phyloP scores from a whole-genome alignment of 345 rosid genomes.

The rapeseed (Brassica napus) region DNA sequence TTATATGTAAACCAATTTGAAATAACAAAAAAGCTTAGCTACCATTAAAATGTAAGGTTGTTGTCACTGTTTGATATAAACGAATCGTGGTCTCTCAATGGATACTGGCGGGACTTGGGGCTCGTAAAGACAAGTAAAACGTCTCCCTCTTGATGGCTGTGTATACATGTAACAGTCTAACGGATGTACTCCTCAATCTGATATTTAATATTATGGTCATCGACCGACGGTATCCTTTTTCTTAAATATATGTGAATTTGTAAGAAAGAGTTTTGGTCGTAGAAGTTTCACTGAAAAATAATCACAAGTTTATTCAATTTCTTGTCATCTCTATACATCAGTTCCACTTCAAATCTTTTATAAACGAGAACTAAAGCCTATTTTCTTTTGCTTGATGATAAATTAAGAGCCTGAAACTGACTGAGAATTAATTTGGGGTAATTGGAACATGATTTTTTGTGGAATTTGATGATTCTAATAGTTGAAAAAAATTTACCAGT shows the following conservation, averaged over 20 bases:
- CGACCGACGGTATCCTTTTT: constrained; percentile 24
- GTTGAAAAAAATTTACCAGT: too few species aligned
- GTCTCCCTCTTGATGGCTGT: constrained; percentile 30
- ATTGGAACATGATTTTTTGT: too few species aligned
- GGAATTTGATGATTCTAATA: too few species aligned
- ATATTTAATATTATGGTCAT: constrained; percentile 22
- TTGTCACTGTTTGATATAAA: constrained; percentile 32
- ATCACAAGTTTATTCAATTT: neutral
- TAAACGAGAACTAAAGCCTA: neutral
- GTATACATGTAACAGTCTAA: constrained; percentile 4
- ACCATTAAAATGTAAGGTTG: constrained; percentile 17
- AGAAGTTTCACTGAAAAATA: neutral
- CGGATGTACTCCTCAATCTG: neutral
- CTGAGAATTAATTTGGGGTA: neutral
- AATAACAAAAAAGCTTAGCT: neutral
- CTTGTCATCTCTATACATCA: constrained; percentile 1
- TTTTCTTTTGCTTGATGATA: neutral
- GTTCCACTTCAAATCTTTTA: neutral
- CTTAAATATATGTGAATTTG: neutral
- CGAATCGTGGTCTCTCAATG: constrained; percentile 22
- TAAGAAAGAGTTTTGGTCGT: neutral
- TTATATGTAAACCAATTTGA: neutral
- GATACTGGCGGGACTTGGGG: constrained; percentile 20
- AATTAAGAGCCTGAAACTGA: neutral
- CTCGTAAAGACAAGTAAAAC: constrained; percentile 33